Evolutionary conservation across 176 grass and related monocot species (phyloP), one percentile per base, ranked within the genome.

Genomic region (Lolium multiflorum): DNA sequence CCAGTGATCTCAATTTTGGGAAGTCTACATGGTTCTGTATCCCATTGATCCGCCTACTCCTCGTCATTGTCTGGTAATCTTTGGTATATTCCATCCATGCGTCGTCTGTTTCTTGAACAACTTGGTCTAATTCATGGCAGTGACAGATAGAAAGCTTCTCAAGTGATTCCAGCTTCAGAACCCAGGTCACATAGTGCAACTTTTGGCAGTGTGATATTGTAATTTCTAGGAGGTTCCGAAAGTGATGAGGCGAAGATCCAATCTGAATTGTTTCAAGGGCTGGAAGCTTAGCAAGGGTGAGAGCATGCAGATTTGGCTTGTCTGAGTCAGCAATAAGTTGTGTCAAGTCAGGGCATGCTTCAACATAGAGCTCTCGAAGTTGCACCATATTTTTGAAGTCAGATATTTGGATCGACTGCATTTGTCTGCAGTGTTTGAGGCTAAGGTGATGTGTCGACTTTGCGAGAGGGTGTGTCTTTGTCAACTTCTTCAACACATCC

Each of bases 291-390:
- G 82, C 25, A 41, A 94, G 81, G 17, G 90, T 94, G 62, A 94
- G 89, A 37, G 88, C 64, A 83, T 89, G 47, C 73, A 94, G 57
- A 8, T 81, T 71, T 12, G 38, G 35, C 31, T 88, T 57, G 13
- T 88, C 85, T 12, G 52, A 35, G 24, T 88, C 85, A 0, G 83
- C 72, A 44, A 81, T 80, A 61, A 94, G 18, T 15, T 94, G 74
- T 77, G 51, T 67, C 90, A 92, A 64, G 62, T 90, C 80, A 56
- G 54, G 38, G 70, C 93, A 94, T 46, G 74, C 88, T 74, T 92
- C 85, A 63, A 94, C 84, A 72, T 90, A 85, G 51, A 92, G 87
- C 68, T 94, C 93, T 80, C 64, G 17, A 67, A 94, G 90, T 76
- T 90, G 82, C 77, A 39, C 74, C 88, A 92, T 90, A 61, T 90